Conservation (phyloP, 345 rosid genomes). For the Triadica sebifera region DNA sequence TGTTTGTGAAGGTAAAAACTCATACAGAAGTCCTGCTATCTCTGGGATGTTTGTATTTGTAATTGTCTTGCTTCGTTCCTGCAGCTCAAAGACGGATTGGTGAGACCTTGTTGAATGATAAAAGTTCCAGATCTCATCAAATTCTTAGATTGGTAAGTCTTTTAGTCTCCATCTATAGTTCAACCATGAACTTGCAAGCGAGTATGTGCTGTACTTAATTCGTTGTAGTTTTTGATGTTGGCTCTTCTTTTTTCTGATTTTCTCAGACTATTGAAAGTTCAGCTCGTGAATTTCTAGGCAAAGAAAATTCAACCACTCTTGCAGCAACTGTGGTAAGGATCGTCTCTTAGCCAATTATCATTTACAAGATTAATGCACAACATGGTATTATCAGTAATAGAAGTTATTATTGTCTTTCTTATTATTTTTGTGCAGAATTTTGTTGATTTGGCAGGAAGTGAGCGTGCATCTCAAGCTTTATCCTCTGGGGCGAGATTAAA, state of each 20-base stretch:
- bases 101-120: slow-evolving; percentile 87
- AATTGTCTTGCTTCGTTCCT: slow-evolving; percentile 23
- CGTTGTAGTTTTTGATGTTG: slow-evolving; percentile 9
- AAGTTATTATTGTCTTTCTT: slow-evolving; percentile 14
- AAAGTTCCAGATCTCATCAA: slow-evolving; percentile 98
- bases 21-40: slow-evolving; percentile 12
- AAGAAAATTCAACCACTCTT: slow-evolving; percentile 84
- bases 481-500: slow-evolving; percentile 89
- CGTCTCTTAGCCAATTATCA: neutral
- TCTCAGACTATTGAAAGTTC: slow-evolving; percentile 88
- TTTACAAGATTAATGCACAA: neutral
- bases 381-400: neutral
- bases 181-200: slow-evolving; percentile 11
- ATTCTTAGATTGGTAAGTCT: slow-evolving; percentile 77
- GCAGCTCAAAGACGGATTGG: slow-evolving; percentile 92
- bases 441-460: slow-evolving; percentile 96
- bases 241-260: slow-evolving; percentile 13
- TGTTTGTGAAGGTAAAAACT: slow-evolving; percentile 74
- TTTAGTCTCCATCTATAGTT: slow-evolving; percentile 17
- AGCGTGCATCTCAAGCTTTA: slow-evolving; percentile 88
- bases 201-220: neutral
- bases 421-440: slow-evolving; percentile 60
- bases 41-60: slow-evolving; percentile 10
- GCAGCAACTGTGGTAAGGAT: slow-evolving; percentile 84
- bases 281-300: slow-evolving; percentile 91